Evolutionary conservation across 2,329 filamentous ascomycete species (phyloP).

Genomic region (Sphaerulina vaccinii): DNA sequence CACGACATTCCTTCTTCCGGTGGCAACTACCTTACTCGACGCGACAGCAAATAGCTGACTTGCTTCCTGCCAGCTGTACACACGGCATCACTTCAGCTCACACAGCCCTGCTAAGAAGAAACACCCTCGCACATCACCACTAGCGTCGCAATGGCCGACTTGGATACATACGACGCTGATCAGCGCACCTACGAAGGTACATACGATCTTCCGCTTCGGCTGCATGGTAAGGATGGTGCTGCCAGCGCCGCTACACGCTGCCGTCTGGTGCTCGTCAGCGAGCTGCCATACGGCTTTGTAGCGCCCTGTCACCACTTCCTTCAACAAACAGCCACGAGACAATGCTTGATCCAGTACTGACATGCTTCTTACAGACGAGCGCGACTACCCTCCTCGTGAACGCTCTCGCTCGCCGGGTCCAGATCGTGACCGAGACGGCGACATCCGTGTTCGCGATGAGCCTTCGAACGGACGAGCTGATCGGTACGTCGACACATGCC

Average conservation of each 20-base stretch:
- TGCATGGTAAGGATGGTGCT: background rate
- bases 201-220: constrained; percentile 31
- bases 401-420: constrained; percentile 64
- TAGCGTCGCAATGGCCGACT: constrained; percentile 43
- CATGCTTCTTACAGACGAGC: constrained; percentile 51
- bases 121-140: constrained; percentile 5
- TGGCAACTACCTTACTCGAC: background rate
- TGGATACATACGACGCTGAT: constrained; percentile 65
- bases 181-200: constrained; percentile 66
- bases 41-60: background rate
- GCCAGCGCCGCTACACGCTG: background rate
- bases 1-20: background rate
- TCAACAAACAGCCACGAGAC: background rate
- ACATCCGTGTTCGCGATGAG: constrained; percentile 56
- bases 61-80: background rate
- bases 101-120: no score
- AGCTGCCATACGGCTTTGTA: background rate
- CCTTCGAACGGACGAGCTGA: constrained; percentile 61
- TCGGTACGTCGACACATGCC: constrained; percentile 41
- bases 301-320: background rate
- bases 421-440: constrained; percentile 49
- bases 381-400: constrained; percentile 59
- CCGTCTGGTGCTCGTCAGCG: background rate
- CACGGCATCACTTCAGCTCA: background rate
- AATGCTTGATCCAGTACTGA: constrained; percentile 19